phyloP scores from a whole-genome alignment of 2,329 filamentous ascomycete species.

The Aspergillus puulaauensis region DNA sequence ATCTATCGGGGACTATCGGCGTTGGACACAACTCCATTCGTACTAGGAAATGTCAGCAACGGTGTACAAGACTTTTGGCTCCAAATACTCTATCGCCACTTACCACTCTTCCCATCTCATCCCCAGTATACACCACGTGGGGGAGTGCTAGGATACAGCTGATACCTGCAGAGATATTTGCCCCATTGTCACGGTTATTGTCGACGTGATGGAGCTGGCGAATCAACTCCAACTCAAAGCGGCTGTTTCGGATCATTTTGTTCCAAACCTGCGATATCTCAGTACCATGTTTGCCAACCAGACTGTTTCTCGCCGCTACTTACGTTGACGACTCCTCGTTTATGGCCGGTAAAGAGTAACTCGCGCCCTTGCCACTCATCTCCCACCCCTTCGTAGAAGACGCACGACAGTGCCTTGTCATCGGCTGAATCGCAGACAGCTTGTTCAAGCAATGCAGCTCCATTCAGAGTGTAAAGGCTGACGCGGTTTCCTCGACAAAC shows the following conservation, averaged over 20 bases:
- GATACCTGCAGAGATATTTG: constrained; percentile 64
- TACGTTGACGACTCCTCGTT: constrained; percentile 75
- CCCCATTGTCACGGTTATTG: constrained; percentile 59
- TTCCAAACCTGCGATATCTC: constrained; percentile 53
- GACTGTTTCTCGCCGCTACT: constrained; percentile 10
- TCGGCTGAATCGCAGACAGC: constrained; percentile 71
- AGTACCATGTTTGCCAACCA: not conserved
- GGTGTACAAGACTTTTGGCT: not conserved
- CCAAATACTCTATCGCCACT: constrained; percentile 39
- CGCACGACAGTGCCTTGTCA: constrained; percentile 76
- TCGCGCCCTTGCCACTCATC: constrained; percentile 90
- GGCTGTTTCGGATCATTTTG: constrained; percentile 58
- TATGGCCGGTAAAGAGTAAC: constrained; percentile 86
- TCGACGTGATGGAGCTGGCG: constrained; percentile 81
- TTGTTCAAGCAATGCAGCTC: constrained; percentile 76
- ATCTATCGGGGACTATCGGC: constrained; percentile 34
- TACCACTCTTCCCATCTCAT: constrained; percentile 89
- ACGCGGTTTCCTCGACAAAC: constrained; percentile 76
- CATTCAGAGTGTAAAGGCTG: constrained; percentile 83
- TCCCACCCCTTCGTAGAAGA: constrained; percentile 87
- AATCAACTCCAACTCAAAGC: constrained; percentile 75
- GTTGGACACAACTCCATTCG: constrained; percentile 58
- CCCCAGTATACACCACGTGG: constrained; percentile 84
- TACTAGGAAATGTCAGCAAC: constrained; percentile 43
- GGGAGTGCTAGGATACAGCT: constrained; percentile 84